Base-by-base conservation (phyloP, 2,329 filamentous ascomycete species). In the Colletotrichum neosansevieriae region DNA sequence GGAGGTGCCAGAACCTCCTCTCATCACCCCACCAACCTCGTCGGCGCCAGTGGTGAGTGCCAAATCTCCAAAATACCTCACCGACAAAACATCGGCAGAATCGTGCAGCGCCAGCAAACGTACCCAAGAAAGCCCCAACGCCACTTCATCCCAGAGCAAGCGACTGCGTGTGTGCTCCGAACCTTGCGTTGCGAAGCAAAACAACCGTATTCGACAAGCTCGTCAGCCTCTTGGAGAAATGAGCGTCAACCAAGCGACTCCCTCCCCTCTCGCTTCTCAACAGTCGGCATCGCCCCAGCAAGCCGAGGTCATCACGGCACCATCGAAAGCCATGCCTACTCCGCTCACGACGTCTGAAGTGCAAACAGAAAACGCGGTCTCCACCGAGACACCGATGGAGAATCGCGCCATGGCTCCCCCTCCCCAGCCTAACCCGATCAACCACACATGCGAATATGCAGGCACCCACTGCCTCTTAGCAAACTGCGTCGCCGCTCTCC, bases 401-500 rank as follows among this genome's bases (percentile, higher is more conserved):
- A 57, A 9, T 45, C 63, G 19, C 21, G 50, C 21, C 17, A 15
- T 54, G 32, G n/a, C 53, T 13, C 36, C 24, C 17, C 40, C n/a
- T 3, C 45, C 49, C 7, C 36, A 29, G 10, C 24, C 24, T 7
- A 17, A 42, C 17, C 58, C 13, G 3, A 2, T 29, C 7, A 49
- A 29, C n/a, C 4, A 67, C 54, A 6, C 59, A 63, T 60, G 65
- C 42, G 44, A 64, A 1, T 76, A 78, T 40, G 76, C 74, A 9
- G 75, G 76, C 4, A 47, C 71, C 0, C 62, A 74, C 9, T 87
- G 85, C 67, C 73, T 75, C 1, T 72, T 88, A 21, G 71, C 73
- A 0, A 75, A 74, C 15, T 77, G 71, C 40, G 73, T 75, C 0
- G 71, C 75, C 0, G 71, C 87, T 36, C 69, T 87, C 2, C 73